Evolutionary conservation across 78 protist genomes (phyloP).

Genomic region (Monosiga brevicollis): DNA sequence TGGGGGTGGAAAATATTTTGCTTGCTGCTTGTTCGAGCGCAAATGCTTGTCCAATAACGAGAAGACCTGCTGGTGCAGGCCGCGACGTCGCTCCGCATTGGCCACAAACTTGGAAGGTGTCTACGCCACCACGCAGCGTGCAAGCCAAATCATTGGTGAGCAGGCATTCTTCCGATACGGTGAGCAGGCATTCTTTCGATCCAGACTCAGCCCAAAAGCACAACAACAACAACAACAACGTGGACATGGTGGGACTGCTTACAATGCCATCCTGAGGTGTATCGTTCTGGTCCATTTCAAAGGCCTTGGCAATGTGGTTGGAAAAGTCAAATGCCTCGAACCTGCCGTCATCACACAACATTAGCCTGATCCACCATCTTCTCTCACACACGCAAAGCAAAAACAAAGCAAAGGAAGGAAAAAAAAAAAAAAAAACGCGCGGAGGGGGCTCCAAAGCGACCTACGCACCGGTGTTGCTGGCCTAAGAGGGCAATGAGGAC

Average conservation of each 20-base stretch:
- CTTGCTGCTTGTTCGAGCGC: too few species aligned
- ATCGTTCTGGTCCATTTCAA: conserved; percentile 3
- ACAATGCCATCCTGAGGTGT: background rate
- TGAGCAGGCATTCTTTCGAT: too few species aligned
- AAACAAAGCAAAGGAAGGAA: background rate
- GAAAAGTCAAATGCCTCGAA: conserved; percentile 61
- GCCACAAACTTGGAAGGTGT: too few species aligned
- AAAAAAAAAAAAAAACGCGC: background rate
- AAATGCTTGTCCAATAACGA: too few species aligned
- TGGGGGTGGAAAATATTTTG: too few species aligned
- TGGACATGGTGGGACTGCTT: background rate
- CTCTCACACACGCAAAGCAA: background rate
- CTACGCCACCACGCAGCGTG: too few species aligned
- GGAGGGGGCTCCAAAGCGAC: background rate
- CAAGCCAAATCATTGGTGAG: too few species aligned
- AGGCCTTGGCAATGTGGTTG: conserved; percentile 56
- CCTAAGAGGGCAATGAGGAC: conserved; percentile 60
- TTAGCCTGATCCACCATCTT: background rate
- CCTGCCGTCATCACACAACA: background rate
- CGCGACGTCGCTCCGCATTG: too few species aligned
- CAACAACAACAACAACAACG: background rate
- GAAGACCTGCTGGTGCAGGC: too few species aligned
- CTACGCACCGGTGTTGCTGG: conserved; percentile 14
- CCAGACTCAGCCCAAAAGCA: too few species aligned
- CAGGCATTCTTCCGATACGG: too few species aligned